phyloP scores from a whole-genome alignment of 257 asterid species.

The Penstemon davidsonii region DNA sequence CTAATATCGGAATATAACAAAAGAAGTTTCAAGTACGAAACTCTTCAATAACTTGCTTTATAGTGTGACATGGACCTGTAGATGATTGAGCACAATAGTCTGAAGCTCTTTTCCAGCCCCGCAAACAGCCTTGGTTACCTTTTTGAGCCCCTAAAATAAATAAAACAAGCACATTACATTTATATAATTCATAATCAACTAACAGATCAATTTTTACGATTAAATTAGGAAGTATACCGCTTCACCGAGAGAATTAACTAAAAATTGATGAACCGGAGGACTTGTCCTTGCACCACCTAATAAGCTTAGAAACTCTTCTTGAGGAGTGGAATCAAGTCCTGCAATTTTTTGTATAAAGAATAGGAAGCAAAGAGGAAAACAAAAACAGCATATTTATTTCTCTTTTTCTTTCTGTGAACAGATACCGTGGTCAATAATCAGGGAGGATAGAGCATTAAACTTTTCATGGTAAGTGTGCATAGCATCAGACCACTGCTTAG shows the following conservation, averaged over 20 bases:
- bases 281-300: constrained; percentile 97
- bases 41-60: constrained; percentile 7
- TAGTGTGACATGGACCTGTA: constrained; percentile 55
- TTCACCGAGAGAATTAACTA: constrained; percentile 95
- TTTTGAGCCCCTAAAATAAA: constrained; percentile 72
- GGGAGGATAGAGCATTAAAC: constrained; percentile 66
- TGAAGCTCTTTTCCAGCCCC: constrained; percentile 97
- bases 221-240: constrained; percentile 54
- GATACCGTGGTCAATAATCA: constrained; percentile 85
- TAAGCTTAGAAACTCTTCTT: constrained; percentile 87
- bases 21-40: constrained; percentile 10
- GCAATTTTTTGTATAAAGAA: constrained; percentile 33
- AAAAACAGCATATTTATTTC: constrained; percentile 13
- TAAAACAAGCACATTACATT: constrained; percentile 24
- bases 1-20: constrained; percentile 15
- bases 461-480: constrained; percentile 76
- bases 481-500: constrained; percentile 91
- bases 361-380: constrained; percentile 21
- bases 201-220: constrained; percentile 18
- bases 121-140: constrained; percentile 73
- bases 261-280: constrained; percentile 93
- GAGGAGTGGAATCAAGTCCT: constrained; percentile 90
- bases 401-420: constrained; percentile 16
- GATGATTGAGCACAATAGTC: constrained; percentile 72
- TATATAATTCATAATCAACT: constrained; percentile 21